phyloP scores from a whole-genome alignment of 169 alveolate species.

The Theileria parva region DNA sequence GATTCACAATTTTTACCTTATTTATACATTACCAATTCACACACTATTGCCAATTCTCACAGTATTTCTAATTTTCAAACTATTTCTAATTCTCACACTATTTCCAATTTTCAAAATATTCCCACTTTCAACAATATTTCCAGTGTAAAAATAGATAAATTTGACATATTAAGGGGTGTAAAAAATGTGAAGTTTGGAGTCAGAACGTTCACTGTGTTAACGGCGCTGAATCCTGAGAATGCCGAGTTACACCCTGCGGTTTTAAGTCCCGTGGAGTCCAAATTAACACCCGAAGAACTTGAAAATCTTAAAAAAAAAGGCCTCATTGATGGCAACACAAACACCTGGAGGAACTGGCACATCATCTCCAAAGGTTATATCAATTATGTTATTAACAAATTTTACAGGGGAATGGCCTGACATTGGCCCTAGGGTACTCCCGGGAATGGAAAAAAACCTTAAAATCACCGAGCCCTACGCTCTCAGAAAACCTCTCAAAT shows the following conservation, averaged over 20 bases:
- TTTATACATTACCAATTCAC: neutral
- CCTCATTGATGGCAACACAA: slow-evolving; percentile 69
- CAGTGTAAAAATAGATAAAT: neutral
- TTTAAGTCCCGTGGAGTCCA: slow-evolving; percentile 35
- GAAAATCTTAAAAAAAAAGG: slow-evolving; percentile 68
- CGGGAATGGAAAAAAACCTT: slow-evolving; percentile 53
- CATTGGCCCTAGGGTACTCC: slow-evolving; percentile 43
- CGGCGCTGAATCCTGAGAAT: slow-evolving; percentile 42
- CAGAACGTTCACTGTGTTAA: neutral
- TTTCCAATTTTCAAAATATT: too few species aligned
- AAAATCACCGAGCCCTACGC: slow-evolving; percentile 61
- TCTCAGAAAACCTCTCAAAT: slow-evolving; percentile 73
- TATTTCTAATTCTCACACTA: too few species aligned
- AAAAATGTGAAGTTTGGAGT: slow-evolving; percentile 5
- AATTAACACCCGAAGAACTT: slow-evolving; percentile 24
- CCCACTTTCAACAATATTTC: too few species aligned
- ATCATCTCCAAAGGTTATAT: slow-evolving; percentile 69
- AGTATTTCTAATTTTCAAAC: too few species aligned
- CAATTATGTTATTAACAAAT: slow-evolving; percentile 10
- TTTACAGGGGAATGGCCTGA: slow-evolving; percentile 64
- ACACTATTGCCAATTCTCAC: too few species aligned
- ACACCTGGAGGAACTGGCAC: slow-evolving; percentile 79
- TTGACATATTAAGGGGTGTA: neutral
- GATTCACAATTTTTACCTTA: neutral
- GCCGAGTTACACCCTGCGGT: slow-evolving; percentile 62